These are phyloP conservation scores for Micractinium sp. DNA, from an alignment of 139 green algal species.

Conservation along the genomic window DNA sequence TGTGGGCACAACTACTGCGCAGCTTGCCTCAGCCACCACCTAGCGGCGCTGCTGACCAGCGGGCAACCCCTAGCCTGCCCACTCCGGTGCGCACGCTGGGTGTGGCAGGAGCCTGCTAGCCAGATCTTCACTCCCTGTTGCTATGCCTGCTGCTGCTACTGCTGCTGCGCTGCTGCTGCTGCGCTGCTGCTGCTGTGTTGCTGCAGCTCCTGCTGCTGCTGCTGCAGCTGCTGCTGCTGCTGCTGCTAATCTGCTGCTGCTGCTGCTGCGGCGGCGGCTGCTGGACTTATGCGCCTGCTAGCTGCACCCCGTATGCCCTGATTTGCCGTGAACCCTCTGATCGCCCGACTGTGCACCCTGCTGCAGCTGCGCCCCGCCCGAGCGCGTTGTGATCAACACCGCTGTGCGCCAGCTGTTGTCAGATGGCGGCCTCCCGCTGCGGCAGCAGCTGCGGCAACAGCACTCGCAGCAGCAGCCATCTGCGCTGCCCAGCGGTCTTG, in stretches of 20 bases:
- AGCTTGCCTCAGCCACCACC: slow-evolving; percentile 68
- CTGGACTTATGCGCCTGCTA: background rate
- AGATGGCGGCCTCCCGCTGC: background rate
- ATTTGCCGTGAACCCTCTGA: background rate
- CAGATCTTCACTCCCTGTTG: no score
- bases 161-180: background rate
- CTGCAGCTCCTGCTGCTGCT: no score
- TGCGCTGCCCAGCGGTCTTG: background rate
- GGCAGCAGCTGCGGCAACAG: background rate
- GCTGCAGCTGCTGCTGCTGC: background rate
- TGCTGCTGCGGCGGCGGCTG: background rate
- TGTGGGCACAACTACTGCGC: slow-evolving; percentile 82
- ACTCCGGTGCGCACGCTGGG: background rate
- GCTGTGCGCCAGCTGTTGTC: slow-evolving; percentile 59
- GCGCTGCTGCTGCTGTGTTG: no score
- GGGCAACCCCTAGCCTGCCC: slow-evolving; percentile 45
- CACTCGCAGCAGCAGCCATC: background rate
- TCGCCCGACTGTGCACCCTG: background rate
- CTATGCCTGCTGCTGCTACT: background rate
- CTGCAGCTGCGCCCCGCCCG: slow-evolving; percentile 52
- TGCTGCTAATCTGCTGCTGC: no score
- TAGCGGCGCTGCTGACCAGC: slow-evolving; percentile 59
- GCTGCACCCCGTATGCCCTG: no score
- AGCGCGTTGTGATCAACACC: slow-evolving; percentile 67
- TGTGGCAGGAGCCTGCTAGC: background rate